These are phyloP conservation scores for Citrus australasica DNA, from an alignment of 345 rosid species.

Conservation along the genomic window DNA sequence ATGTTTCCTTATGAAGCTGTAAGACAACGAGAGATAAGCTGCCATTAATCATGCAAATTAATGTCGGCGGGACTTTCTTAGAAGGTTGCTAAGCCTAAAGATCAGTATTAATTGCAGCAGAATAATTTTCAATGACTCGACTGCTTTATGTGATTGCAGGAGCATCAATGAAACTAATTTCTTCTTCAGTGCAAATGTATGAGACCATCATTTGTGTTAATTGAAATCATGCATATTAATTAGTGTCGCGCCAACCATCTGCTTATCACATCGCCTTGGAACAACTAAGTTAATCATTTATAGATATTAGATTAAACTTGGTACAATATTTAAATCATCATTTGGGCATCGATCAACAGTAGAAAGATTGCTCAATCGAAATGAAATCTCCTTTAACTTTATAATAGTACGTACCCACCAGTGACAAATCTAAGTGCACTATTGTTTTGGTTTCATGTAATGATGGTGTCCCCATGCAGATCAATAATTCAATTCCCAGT, in stretches of 20 bases:
- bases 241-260: background rate
- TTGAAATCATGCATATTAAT: background rate
- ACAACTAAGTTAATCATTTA: background rate
- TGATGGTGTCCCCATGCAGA: constrained; percentile 3
- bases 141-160: background rate
- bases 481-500: background rate
- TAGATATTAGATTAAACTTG: background rate
- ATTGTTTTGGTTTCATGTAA: background rate
- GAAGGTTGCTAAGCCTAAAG: background rate
- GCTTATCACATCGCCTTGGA: background rate
- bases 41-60: background rate
- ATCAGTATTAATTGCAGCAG: too few relatives aligned
- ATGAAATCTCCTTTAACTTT: background rate
- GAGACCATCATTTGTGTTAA: too few relatives aligned
- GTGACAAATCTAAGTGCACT: background rate
- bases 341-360: background rate
- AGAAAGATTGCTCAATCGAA: background rate
- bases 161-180: background rate
- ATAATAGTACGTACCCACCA: background rate
- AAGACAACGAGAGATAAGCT: background rate
- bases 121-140: background rate
- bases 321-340: background rate
- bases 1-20: background rate
- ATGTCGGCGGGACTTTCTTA: background rate
- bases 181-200: background rate